These are phyloP conservation scores for Ceratobasidium sp. DNA, from an alignment of 1,284 basidiomycete species.

Conservation along the genomic window DNA sequence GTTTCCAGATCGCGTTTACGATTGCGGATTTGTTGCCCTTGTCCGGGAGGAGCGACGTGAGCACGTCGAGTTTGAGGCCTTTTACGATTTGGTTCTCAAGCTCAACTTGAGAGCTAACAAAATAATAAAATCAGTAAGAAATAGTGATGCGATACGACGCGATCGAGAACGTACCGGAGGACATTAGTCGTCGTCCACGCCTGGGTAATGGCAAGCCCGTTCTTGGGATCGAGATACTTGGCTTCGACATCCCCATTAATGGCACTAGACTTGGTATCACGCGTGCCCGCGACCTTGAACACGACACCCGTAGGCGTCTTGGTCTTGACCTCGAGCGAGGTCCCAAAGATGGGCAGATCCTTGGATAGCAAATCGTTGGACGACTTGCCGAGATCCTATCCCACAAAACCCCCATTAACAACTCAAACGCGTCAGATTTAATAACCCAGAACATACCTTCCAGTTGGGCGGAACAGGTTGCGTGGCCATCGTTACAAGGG, in stretches of 20 bases:
- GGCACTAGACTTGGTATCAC: slow-evolving; percentile 77
- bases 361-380: slow-evolving; percentile 94
- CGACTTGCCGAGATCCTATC: slow-evolving; percentile 95
- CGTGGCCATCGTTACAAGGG: slow-evolving; percentile 77
- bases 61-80: slow-evolving; percentile 96
- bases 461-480: slow-evolving; percentile 93
- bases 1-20: slow-evolving; percentile 91
- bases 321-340: slow-evolving; percentile 93
- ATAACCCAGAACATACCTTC: too few species aligned
- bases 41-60: slow-evolving; percentile 87
- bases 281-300: slow-evolving; percentile 87
- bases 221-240: slow-evolving; percentile 89
- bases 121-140: slow-evolving; percentile 51
- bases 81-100: slow-evolving; percentile 98
- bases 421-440: slow-evolving; percentile 22
- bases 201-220: slow-evolving; percentile 92
- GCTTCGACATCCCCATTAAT: slow-evolving; percentile 92
- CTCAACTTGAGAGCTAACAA: slow-evolving; percentile 82
- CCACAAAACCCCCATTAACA: neutral
- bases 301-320: slow-evolving; percentile 89
- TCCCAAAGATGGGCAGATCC: slow-evolving; percentile 92
- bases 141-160: slow-evolving; percentile 21
- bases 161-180: slow-evolving; percentile 82
- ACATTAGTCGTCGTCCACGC: slow-evolving; percentile 96
- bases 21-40: slow-evolving; percentile 87